A percentile compares a stretch with the other conserved stretches of the same genome.
Evolutionary conservation across 1,139 yeast genomes (phyloP).

Genomic region (Chernovozyma aurita): DNA sequence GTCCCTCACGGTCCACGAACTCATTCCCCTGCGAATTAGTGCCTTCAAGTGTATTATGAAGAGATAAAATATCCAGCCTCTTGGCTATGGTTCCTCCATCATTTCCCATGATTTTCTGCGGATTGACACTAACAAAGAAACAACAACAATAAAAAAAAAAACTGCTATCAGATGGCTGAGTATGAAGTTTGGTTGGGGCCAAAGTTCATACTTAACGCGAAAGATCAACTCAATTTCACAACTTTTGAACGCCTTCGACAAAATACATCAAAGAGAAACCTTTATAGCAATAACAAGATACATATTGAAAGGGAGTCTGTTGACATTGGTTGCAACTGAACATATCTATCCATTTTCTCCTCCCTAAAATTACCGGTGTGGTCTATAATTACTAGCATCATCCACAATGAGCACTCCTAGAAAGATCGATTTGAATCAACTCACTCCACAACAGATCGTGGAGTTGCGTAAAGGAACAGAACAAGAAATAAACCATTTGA

Average conservation of each 20-base stretch:
- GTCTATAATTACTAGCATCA: too few relatives aligned
- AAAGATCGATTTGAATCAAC: conserved; percentile 56
- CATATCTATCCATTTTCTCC: too few relatives aligned
- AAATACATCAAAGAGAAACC: too few relatives aligned
- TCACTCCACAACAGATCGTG: conserved; percentile 78
- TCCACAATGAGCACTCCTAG: conserved; percentile 13
- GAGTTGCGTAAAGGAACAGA: conserved; percentile 84
- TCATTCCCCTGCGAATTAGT: neutral
- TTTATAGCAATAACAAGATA: too few relatives aligned
- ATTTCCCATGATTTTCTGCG: conserved; percentile 30
- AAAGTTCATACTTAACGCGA: too few relatives aligned
- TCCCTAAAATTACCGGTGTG: too few relatives aligned
- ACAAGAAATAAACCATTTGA: conserved; percentile 79
- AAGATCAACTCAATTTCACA: too few relatives aligned
- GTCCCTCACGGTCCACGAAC: conserved; percentile 2
- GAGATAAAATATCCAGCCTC: conserved; percentile 36
- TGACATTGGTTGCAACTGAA: too few relatives aligned
- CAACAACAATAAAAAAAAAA: neutral
- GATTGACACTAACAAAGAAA: conserved; percentile 1
- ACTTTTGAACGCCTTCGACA: too few relatives aligned
- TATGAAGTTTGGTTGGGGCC: too few relatives aligned
- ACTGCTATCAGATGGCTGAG: neutral
- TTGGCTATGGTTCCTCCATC: conserved; percentile 52
- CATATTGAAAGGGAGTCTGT: too few relatives aligned
- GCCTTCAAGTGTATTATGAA: conserved; percentile 26